phyloP scores from a whole-genome alignment of 2,329 filamentous ascomycete species.

The Camptophora hylomeconis region DNA sequence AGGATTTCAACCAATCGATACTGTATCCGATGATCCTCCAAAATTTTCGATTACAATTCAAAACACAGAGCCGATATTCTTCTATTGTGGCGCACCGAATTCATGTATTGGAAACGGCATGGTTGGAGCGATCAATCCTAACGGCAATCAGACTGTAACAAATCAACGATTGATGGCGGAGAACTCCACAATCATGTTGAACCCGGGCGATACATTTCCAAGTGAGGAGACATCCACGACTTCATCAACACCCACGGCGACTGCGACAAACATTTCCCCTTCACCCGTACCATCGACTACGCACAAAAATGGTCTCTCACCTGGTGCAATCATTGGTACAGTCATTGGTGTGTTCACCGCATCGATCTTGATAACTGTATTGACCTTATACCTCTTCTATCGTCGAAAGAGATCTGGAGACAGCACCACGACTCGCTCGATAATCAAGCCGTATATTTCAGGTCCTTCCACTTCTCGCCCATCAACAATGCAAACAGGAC shows the following conservation, averaged over 20 bases:
- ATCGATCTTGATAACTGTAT: not conserved
- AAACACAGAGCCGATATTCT: constrained; percentile 51
- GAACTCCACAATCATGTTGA: constrained; percentile 12
- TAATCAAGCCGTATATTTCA: no score
- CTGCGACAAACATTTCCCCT: constrained; percentile 1
- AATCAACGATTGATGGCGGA: constrained; percentile 12
- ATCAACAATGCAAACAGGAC: no score
- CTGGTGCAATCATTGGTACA: constrained; percentile 8
- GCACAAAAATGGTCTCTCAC: not conserved
- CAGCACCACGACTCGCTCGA: no score
- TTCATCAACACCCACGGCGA: constrained; percentile 2
- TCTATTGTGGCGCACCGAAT: constrained; percentile 54
- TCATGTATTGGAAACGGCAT: constrained; percentile 56
- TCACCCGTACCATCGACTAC: constrained; percentile 1
- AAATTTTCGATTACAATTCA: constrained; percentile 38
- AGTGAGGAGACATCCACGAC: constrained; percentile 6
- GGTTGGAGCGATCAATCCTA: constrained; percentile 63
- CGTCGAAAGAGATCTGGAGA: no score
- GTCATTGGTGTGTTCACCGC: constrained; percentile 5
- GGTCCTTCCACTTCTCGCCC: no score
- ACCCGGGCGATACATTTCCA: constrained; percentile 15
- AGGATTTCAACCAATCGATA: constrained; percentile 34
- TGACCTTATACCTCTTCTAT: no score
- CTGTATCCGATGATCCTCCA: constrained; percentile 31
- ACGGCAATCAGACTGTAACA: constrained; percentile 12